phyloP scores from a whole-genome alignment of 2,329 filamentous ascomycete genomes.

The Cercospora sesami region DNA sequence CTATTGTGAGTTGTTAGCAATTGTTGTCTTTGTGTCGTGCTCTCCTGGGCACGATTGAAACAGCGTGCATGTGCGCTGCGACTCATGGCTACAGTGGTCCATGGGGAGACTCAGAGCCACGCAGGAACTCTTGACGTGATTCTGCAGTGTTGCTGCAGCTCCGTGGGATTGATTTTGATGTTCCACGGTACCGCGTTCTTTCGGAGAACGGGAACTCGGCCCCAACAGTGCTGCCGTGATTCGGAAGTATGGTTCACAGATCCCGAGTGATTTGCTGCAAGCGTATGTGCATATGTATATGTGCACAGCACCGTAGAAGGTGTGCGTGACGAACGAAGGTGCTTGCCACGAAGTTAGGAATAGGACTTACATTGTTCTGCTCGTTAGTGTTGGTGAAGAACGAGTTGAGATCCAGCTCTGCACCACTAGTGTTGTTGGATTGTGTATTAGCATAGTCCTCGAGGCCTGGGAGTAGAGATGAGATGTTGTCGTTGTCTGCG shows the following conservation, averaged over 20 bases:
- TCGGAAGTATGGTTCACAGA: background rate
- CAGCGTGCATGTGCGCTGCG: background rate
- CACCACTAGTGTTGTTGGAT: constrained; percentile 19
- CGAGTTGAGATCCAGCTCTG: constrained; percentile 33
- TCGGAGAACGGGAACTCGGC: background rate
- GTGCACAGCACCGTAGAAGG: background rate
- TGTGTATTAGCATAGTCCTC: constrained; percentile 44
- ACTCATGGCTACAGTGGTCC: background rate
- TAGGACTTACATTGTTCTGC: constrained; percentile 10
- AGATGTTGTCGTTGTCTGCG: constrained; percentile 37
- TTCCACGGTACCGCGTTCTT: background rate
- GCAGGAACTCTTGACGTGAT: background rate
- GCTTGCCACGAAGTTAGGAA: background rate
- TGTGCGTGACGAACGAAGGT: background rate
- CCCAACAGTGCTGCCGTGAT: background rate
- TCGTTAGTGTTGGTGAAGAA: constrained; percentile 30
- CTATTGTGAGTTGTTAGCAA: background rate
- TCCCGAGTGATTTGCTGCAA: background rate
- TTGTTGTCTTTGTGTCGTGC: background rate
- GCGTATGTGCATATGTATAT: background rate
- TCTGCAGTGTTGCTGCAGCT: background rate
- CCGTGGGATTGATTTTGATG: background rate
- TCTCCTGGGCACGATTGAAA: background rate
- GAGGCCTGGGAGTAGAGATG: constrained; percentile 44
- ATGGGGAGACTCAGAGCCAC: background rate